These are phyloP conservation scores for Plasmodium chabaudi DNA, from an alignment of 169 alveolate genomes.

Conservation along the genomic window DNA sequence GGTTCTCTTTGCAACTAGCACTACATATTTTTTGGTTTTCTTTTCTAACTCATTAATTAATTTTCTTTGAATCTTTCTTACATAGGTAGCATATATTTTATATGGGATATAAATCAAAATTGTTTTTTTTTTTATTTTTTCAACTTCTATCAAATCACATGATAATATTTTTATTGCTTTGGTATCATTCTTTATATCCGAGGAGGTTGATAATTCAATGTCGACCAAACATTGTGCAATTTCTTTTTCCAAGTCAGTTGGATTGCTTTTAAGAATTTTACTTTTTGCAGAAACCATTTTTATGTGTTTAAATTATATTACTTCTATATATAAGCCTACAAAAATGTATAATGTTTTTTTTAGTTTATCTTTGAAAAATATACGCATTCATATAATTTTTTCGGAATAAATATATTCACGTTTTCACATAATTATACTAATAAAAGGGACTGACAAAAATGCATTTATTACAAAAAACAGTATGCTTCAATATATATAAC, in stretches of 20 bases:
- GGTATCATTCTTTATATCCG: conserved; percentile 89
- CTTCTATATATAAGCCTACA: conserved; percentile 14
- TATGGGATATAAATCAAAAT: conserved; percentile 91
- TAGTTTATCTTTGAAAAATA: neutral
- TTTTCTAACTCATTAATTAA: conserved; percentile 94
- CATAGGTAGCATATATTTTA: conserved; percentile 87
- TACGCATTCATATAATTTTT: too few species aligned
- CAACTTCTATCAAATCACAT: conserved; percentile 88
- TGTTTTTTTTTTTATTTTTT: conserved; percentile 90
- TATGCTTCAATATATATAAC: too few species aligned
- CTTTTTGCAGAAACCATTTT: conserved; percentile 68
- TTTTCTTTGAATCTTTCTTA: conserved; percentile 91
- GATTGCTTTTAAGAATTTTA: conserved; percentile 74
- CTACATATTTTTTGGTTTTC: conserved; percentile 95
- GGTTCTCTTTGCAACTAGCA: conserved; percentile 92
- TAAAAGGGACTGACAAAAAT: too few species aligned
- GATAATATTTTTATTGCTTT: conserved; percentile 87
- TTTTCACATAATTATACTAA: too few species aligned
- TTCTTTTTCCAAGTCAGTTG: conserved; percentile 87
- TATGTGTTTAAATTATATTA: conserved; percentile 7
- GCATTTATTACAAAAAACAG: too few species aligned
- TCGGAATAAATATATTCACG: too few species aligned
- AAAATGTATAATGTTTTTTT: conserved; percentile 19
- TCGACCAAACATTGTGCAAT: conserved; percentile 89
- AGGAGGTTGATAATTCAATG: conserved; percentile 88